phyloP scores from a whole-genome alignment of 768 basidiomycete genomes.

The Termitomyces sp. region DNA sequence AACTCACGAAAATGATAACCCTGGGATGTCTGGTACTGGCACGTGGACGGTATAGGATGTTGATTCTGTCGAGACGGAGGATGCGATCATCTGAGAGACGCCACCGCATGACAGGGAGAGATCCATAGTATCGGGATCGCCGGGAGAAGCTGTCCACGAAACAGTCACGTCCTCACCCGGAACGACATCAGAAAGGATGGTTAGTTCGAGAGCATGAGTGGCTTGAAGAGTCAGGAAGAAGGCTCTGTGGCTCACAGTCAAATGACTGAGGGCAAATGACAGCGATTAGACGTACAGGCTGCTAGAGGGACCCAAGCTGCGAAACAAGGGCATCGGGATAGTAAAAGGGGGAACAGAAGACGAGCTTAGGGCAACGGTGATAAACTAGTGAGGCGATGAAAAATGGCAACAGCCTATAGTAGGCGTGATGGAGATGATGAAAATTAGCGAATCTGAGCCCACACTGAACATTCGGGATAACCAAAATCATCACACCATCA shows the following conservation, averaged over 20 bases:
- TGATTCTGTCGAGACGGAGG: background rate
- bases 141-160: background rate
- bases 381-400: background rate
- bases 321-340: background rate
- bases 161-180: background rate
- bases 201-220: background rate
- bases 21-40: background rate
- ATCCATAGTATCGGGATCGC: background rate
- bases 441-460: too few relatives aligned
- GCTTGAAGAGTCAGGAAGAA: background rate
- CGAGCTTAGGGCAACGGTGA: background rate
- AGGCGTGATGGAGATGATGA: background rate
- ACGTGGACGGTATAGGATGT: background rate
- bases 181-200: background rate
- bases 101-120: constrained; percentile 2
- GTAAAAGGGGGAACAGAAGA: background rate
- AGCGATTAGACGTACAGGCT: background rate
- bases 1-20: background rate
- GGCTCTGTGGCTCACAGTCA: background rate
- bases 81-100: background rate
- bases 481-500: background rate
- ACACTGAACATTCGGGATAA: background rate
- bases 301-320: background rate
- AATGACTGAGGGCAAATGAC: background rate
- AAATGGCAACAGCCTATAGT: background rate